Percentiles rank a stretch among this genome's conserved stretches.
phyloP scores from a whole-genome alignment of 495 filamentous ascomycete genomes.

The Extremus antarcticus region DNA sequence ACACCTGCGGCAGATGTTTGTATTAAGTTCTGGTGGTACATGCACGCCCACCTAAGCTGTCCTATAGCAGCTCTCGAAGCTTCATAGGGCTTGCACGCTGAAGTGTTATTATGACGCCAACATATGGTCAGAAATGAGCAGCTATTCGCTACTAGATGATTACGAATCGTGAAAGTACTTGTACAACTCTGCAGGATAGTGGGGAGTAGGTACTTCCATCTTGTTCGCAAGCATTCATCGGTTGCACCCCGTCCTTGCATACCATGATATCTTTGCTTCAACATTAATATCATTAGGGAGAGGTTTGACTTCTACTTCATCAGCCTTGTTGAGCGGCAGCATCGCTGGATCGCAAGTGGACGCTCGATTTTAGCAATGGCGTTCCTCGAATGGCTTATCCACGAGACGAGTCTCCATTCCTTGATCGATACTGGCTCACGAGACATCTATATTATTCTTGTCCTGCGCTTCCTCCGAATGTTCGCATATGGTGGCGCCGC shows the following conservation, averaged over 20 bases:
- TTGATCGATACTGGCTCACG: conserved; percentile 36
- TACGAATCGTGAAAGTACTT: not conserved
- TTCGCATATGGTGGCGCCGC: conserved; percentile 70
- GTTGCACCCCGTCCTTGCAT: too few species aligned
- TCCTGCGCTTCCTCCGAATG: conserved; percentile 65
- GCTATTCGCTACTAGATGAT: not conserved
- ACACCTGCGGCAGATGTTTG: not conserved
- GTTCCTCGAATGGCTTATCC: conserved; percentile 11
- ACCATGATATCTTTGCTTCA: too few species aligned
- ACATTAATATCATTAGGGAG: too few species aligned
- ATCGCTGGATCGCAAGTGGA: not conserved
- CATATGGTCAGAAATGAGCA: not conserved
- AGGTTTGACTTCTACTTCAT: too few species aligned
- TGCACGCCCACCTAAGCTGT: not conserved
- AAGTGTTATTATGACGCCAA: not conserved
- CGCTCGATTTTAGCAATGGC: too few species aligned
- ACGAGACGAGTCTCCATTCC: conserved; percentile 33
- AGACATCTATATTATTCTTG: conserved; percentile 64
- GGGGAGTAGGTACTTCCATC: too few species aligned
- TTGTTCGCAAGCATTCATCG: too few species aligned
- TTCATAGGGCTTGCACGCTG: too few species aligned
- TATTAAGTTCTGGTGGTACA: not conserved
- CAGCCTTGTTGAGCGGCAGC: not conserved
- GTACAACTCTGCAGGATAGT: too few species aligned
- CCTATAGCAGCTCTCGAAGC: not conserved